phyloP scores from a whole-genome alignment of 208 protist species.

The Phytomonas serpens region DNA sequence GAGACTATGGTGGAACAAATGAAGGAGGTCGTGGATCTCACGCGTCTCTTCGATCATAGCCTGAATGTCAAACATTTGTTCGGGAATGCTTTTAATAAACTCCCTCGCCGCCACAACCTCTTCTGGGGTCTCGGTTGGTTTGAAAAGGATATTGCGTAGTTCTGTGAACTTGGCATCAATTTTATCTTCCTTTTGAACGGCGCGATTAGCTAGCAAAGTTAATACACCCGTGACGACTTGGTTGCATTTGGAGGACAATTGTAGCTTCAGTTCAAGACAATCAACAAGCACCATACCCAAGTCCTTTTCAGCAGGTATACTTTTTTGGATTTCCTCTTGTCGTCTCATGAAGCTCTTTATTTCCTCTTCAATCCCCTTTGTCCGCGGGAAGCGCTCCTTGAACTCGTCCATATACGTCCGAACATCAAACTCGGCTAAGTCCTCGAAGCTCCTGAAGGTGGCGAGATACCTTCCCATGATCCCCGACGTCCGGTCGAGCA shows the following conservation, averaged over 20 bases:
- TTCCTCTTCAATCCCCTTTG: slow-evolving; percentile 66
- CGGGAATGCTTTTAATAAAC: slow-evolving; percentile 85
- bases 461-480: slow-evolving; percentile 66
- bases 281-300: slow-evolving; percentile 78
- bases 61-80: slow-evolving; percentile 82
- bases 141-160: slow-evolving; percentile 51
- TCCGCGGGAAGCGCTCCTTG: slow-evolving; percentile 52
- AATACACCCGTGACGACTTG: slow-evolving; percentile 49
- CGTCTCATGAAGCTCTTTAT: slow-evolving; percentile 56
- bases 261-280: slow-evolving; percentile 63
- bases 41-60: slow-evolving; percentile 58
- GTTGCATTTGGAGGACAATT: slow-evolving; percentile 70
- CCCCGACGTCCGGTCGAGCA: slow-evolving; percentile 34
- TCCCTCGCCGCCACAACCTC: slow-evolving; percentile 85
- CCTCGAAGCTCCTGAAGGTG: slow-evolving; percentile 58
- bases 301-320: slow-evolving; percentile 53
- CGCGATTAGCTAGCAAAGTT: slow-evolving; percentile 66
- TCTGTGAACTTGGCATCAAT: slow-evolving; percentile 61
- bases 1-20: slow-evolving; percentile 85
- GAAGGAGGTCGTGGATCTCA: slow-evolving; percentile 83
- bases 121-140: slow-evolving; percentile 77
- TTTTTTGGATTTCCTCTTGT: slow-evolving; percentile 46
- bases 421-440: slow-evolving; percentile 74
- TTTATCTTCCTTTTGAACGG: slow-evolving; percentile 55
- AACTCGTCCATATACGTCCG: slow-evolving; percentile 63